phyloP scores from a whole-genome alignment of 371 early-diverging fungal genomes.

The Lichtheimia ornata region DNA sequence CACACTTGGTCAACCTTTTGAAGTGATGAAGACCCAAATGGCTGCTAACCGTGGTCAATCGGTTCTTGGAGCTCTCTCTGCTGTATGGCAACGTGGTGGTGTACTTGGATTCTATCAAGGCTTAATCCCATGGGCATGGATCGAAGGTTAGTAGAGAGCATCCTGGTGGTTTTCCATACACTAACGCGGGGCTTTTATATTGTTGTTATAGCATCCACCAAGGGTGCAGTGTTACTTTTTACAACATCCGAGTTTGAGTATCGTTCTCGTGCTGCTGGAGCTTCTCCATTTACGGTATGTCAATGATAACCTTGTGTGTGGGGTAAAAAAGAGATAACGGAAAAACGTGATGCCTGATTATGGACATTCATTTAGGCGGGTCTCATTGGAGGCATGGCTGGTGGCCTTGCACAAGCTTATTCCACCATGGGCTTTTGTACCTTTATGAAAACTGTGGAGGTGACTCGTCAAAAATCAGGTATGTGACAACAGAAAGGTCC shows the following conservation, averaged over 20 bases:
- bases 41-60: conserved; percentile 84
- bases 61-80: conserved; percentile 59
- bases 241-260: conserved; percentile 94
- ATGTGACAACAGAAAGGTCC: conserved; percentile 1
- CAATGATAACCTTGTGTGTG: not conserved
- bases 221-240: conserved; percentile 94
- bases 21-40: conserved; percentile 88
- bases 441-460: conserved; percentile 99
- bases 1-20: conserved; percentile 90
- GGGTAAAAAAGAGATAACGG: not conserved
- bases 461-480: conserved; percentile 90
- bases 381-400: conserved; percentile 90
- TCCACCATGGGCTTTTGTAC: conserved; percentile 99
- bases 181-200: too few species aligned
- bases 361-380: conserved; percentile 59
- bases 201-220: conserved; percentile 65
- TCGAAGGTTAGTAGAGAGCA: conserved; percentile 52
- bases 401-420: conserved; percentile 91
- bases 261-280: conserved; percentile 55
- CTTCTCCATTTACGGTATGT: conserved; percentile 57
- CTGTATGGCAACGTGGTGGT: conserved; percentile 80
- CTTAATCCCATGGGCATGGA: conserved; percentile 89
- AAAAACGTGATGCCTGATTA: not conserved
- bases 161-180: too few species aligned
- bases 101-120: conserved; percentile 84